These are phyloP conservation scores for Beverwykella pulmonaria DNA, from an alignment of 495 filamentous ascomycete species.

Conservation along the genomic window DNA sequence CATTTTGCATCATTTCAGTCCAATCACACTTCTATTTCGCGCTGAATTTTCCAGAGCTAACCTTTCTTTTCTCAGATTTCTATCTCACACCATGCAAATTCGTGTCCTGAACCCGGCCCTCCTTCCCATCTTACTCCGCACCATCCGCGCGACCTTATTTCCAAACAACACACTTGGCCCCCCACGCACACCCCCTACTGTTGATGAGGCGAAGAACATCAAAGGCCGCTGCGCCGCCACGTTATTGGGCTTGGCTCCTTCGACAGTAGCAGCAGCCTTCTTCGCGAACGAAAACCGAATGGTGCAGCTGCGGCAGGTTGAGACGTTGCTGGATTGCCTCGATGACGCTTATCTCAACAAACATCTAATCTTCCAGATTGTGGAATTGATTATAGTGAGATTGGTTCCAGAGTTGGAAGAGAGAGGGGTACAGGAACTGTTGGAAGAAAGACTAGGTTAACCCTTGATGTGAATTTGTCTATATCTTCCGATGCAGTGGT, in stretches of 20 bases:
- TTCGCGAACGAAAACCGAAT: conserved; percentile 56
- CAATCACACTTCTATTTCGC: conserved; percentile 14
- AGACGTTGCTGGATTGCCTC: conserved; percentile 69
- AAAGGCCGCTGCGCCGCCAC: conserved; percentile 59
- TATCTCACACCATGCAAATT: conserved; percentile 69
- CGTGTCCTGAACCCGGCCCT: conserved; percentile 66
- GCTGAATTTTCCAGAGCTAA: conserved; percentile 27
- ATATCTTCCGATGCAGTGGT: conserved; percentile 18
- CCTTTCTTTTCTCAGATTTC: conserved; percentile 60
- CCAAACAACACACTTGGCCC: conserved; percentile 69
- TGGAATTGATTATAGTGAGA: conserved; percentile 77
- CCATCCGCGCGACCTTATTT: conserved; percentile 72
- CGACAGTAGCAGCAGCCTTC: conserved; percentile 50
- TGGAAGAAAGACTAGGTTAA: conserved; percentile 66
- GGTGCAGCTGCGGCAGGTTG: conserved; percentile 53
- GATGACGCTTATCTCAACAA: conserved; percentile 85
- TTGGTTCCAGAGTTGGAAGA: conserved; percentile 84
- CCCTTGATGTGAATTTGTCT: background rate
- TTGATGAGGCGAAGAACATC: conserved; percentile 52
- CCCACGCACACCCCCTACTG: conserved; percentile 42
- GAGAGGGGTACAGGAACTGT: conserved; percentile 68
- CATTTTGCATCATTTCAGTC: conserved; percentile 24
- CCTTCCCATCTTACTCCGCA: conserved; percentile 73
- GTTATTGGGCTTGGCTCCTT: conserved; percentile 57
- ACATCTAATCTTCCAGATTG: conserved; percentile 75